Base-by-base conservation (phyloP, 2,329 filamentous ascomycete species). In the Monilinia fructigena region DNA sequence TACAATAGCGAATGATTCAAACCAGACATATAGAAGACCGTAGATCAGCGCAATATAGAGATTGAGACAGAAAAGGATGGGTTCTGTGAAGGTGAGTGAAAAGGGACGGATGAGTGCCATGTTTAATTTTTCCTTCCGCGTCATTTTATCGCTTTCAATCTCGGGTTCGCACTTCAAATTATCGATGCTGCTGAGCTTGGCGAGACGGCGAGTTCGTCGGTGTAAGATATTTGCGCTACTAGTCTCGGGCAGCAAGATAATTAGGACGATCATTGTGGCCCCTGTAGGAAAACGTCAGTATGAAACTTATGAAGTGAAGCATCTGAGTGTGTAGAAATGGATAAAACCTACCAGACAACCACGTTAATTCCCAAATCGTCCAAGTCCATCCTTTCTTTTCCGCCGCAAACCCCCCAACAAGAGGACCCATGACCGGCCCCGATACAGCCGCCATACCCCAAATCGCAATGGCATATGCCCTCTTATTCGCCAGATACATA, bases 171-270 rank as follows among this genome's bases (percentile, higher is more conserved):
- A 83, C 75, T 83, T 83, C 76, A 89, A 83, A 35, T 77, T 75
- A 2, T 74, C 59, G 69, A 82, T 81, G 12, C 84, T 85, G 0
- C 85, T 87, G 52, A 83, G 75, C 72, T 82, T 84, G 65, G 88
- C 82, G 7, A 90, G 80, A 23, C 87, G 83, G 55, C 78, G 75
- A 10, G 85, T 84, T 8, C 87, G 84, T n/a, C 82, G 82, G 58
- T 85, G 80, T 3, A 90, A 81, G 72, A 90, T 87, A 63, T 82
- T 88, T 14, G 80, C 76, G 0, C 80, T 74, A 66, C 79, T 83
- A 0, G 88, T 90, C 77, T 90, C 87, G 0, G 88, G 88, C 26
- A 90, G 81, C 70, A 85, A 80, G 70, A 87, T 72, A 71, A 87
- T 81, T 80, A 89, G 81, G 61, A 82, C 66, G 35, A 88, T 69